Conservation (phyloP, 805 yeast genomes). For the Spathaspora sp. region DNA sequence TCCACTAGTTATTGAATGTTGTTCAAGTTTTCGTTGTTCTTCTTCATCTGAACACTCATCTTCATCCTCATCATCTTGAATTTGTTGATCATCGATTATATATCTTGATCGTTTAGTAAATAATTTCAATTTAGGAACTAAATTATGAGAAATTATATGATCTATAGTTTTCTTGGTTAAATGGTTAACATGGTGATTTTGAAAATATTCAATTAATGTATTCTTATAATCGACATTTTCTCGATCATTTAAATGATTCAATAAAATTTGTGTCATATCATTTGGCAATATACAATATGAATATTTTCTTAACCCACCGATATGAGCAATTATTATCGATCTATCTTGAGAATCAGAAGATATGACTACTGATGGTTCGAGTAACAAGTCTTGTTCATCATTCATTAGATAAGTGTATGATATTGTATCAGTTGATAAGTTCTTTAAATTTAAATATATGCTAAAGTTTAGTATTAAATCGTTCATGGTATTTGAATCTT, state of each 20-base stretch:
- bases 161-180: slow-evolving; percentile 29
- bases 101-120: slow-evolving; percentile 27
- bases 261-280: slow-evolving; percentile 17
- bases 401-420: slow-evolving; percentile 24
- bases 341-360: slow-evolving; percentile 20
- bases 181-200: slow-evolving; percentile 10
- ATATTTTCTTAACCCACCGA: slow-evolving; percentile 40
- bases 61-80: slow-evolving; percentile 4
- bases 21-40: slow-evolving; percentile 6
- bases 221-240: slow-evolving; percentile 9
- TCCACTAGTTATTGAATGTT: slow-evolving; percentile 3
- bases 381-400: neutral
- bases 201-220: slow-evolving; percentile 16
- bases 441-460: slow-evolving; percentile 28
- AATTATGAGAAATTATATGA: slow-evolving; percentile 21
- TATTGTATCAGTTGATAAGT: slow-evolving; percentile 9
- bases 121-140: slow-evolving; percentile 27
- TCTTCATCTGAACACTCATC: slow-evolving; percentile 3
- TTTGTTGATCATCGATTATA: slow-evolving; percentile 13
- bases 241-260: slow-evolving; percentile 17
- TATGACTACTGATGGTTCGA: slow-evolving; percentile 28
- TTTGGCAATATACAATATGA: slow-evolving; percentile 38
- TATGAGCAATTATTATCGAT: slow-evolving; percentile 31
- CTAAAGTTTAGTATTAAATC: slow-evolving; percentile 33
- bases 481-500: slow-evolving; percentile 28